Evolutionary conservation across 2,329 filamentous ascomycete species (phyloP), one percentile per base, ranked within the genome.

Genomic region (Trichoderma simmonsii): DNA sequence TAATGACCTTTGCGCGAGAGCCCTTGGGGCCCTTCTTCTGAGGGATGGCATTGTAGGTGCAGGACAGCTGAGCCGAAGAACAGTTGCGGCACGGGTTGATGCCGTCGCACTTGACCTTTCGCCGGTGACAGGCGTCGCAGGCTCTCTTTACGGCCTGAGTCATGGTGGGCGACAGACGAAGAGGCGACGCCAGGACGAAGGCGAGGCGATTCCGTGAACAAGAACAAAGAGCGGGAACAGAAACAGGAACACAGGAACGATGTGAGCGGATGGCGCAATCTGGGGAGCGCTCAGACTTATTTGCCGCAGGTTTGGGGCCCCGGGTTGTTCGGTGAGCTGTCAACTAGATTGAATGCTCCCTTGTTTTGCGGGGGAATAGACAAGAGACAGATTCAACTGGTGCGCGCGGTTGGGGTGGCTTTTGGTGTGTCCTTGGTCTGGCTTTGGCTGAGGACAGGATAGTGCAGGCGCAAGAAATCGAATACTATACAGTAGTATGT

Each of bases 11-110:
- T 65, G 92, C 92, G 73, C 91, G 85, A 36, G 90, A 92, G 75
- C 91, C 91, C 81, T 93, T 93, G 57, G 91, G 91, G 1, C 91
- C 91, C 80, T 93, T 93, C 83, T 93, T 93, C 82, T 92, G 91
- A 2, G 91, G 91, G 43, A 93, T 89, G 39, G 90, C 89, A 82
- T 92, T 90, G 85, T 93, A 93, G 34, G 91, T 93, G 84, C 91
- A 93, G 14, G 86, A 85, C 21, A 93, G 84, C 77, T 89, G 86
- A 7, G 91, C 89, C 8, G 90, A 88, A 14, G 86, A 85, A 81
- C 91, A 93, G 81, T 93, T 92, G 73, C 88, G 87, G 81, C 91
- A 94, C 24, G 91, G 91, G 77, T 90, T 90, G 78, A 89, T 84
- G 72, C 90, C 90, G 78, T 92, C 90, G 79, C 91, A 93, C 80